These are phyloP conservation scores for Hypoxylon sp. DNA, from an alignment of 2,329 filamentous ascomycete species.

Conservation along the genomic window DNA sequence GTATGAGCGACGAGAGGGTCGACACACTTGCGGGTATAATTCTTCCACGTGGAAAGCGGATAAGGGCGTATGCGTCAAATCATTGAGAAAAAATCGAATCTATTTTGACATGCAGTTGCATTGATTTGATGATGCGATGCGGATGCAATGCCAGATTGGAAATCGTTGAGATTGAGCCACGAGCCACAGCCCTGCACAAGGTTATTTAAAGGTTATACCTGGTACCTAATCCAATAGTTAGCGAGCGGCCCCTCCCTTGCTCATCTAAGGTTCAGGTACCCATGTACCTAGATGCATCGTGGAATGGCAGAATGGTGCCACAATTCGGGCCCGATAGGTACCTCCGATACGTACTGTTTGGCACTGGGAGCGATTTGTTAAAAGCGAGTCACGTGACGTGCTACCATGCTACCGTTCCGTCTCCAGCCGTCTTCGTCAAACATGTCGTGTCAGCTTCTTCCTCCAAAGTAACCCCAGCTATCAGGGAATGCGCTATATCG, in stretches of 20 bases:
- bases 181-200: neutral
- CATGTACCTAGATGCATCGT: no score
- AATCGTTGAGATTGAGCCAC: no score
- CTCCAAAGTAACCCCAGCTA: neutral
- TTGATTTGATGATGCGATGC: neutral
- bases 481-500: neutral
- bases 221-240: no score
- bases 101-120: neutral
- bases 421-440: neutral
- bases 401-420: slow-evolving; percentile 4
- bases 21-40: neutral
- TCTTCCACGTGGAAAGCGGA: neutral
- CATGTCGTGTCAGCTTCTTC: slow-evolving; percentile 15
- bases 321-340: neutral
- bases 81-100: neutral
- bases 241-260: no score
- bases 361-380: neutral
- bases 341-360: no score
- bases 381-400: slow-evolving; percentile 8
- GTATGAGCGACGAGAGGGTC: neutral
- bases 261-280: no score
- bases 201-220: no score
- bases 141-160: neutral
- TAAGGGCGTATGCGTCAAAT: neutral
- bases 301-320: neutral